A percentile compares a stretch with the other conserved stretches of the same genome.
phyloP scores from a whole-genome alignment of 2,329 filamentous ascomycete genomes.

The Teratosphaeria gauchensis region DNA sequence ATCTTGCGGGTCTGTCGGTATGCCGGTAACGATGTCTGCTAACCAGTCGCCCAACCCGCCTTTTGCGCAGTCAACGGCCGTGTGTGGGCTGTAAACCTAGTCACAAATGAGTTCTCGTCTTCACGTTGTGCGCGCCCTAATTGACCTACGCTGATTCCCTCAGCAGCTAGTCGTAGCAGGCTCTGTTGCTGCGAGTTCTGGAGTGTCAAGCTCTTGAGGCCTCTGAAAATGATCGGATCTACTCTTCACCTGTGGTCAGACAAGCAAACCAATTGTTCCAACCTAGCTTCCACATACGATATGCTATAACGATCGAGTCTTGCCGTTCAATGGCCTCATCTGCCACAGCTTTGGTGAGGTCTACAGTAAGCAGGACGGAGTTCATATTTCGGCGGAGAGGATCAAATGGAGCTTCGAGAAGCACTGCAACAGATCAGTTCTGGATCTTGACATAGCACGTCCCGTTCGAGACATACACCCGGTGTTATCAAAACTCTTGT shows the following conservation, averaged over 20 bases:
- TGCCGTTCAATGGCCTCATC: constrained; percentile 75
- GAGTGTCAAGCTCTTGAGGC: constrained; percentile 78
- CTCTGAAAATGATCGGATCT: constrained; percentile 96
- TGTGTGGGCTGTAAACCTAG: constrained; percentile 81
- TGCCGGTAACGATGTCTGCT: constrained; percentile 67
- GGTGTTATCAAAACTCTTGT: constrained; percentile 93
- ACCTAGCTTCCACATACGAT: constrained; percentile 51
- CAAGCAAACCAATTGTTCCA: neutral
- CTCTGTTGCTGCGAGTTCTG: constrained; percentile 78
- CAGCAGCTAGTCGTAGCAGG: constrained; percentile 68
- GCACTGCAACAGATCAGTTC: constrained; percentile 35
- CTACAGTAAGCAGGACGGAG: constrained; percentile 73
- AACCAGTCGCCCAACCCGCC: constrained; percentile 91
- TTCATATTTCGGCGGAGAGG: constrained; percentile 48
- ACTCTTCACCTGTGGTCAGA: constrained; percentile 23
- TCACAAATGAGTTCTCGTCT: neutral
- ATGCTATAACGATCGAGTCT: constrained; percentile 74
- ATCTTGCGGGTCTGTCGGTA: constrained; percentile 22
- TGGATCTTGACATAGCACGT: neutral
- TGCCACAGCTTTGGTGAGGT: constrained; percentile 79
- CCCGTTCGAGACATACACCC: constrained; percentile 43
- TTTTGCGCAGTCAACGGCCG: constrained; percentile 78
- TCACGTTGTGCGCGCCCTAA: neutral
- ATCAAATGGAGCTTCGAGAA: constrained; percentile 59
- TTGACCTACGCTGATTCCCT: constrained; percentile 64